These are phyloP conservation scores for Trichosanthes truncata DNA, from an alignment of 306 rosid genomes.

Conservation along the genomic window DNA sequence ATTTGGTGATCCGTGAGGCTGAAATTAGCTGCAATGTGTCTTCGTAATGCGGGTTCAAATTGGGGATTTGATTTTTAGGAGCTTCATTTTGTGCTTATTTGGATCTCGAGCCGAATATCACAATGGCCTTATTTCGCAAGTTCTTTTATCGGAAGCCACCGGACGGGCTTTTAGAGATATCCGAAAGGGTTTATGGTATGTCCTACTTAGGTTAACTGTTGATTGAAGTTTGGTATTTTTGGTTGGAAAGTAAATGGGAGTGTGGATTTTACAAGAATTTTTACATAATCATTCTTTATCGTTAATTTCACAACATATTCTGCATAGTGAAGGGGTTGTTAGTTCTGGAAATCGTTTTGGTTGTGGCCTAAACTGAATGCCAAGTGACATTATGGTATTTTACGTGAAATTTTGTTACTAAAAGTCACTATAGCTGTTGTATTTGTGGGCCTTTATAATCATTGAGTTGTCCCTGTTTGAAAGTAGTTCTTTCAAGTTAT, in stretches of 20 bases:
- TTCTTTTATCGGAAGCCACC: slow-evolving; percentile 96
- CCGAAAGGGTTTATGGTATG: slow-evolving; percentile 94
- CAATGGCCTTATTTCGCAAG: slow-evolving; percentile 84
- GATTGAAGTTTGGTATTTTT: slow-evolving; percentile 7
- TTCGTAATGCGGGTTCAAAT: slow-evolving; percentile 35
- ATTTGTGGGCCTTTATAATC: slow-evolving; percentile 6
- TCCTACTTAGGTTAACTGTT: slow-evolving; percentile 16
- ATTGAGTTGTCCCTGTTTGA: background rate
- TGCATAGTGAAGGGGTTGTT: background rate
- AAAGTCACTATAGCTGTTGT: background rate
- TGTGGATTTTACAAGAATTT: background rate
- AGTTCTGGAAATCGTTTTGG: background rate
- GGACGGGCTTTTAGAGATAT: slow-evolving; percentile 89
- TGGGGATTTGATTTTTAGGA: slow-evolving; percentile 17
- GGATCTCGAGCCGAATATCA: slow-evolving; percentile 31
- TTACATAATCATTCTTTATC: background rate
- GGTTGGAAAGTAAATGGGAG: slow-evolving; percentile 11
- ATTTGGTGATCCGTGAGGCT: slow-evolving; percentile 20
- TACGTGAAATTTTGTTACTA: background rate
- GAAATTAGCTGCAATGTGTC: slow-evolving; percentile 6
- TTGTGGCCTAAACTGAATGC: background rate
- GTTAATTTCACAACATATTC: background rate
- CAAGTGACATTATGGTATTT: background rate
- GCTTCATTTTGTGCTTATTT: slow-evolving; percentile 16
- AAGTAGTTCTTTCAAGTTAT: background rate